phyloP scores from a whole-genome alignment of 2,329 filamentous ascomycete genomes.

The Penicillium digitatum region DNA sequence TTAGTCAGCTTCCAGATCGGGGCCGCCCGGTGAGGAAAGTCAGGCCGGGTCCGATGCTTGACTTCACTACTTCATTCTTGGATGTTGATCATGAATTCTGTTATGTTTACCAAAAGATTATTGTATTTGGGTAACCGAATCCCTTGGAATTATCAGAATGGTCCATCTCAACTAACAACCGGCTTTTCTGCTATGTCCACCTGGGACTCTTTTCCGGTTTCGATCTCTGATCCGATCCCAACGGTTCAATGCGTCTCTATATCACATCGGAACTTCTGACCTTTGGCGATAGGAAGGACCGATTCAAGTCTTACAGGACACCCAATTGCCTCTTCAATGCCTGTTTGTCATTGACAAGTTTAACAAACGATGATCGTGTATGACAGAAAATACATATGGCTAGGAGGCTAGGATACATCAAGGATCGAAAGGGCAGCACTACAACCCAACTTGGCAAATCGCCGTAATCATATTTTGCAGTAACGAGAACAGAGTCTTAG shows the following conservation, averaged over 20 bases:
- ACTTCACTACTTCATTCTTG: not conserved
- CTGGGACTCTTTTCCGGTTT: not conserved
- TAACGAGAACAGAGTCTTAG: not conserved
- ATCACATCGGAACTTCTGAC: not conserved
- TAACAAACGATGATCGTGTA: not conserved
- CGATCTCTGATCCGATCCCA: not conserved
- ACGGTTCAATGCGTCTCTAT: not conserved
- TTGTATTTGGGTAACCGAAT: not conserved
- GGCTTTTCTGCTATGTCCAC: not conserved
- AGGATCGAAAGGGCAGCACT: not conserved
- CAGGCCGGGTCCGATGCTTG: conserved; percentile 1
- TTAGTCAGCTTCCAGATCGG: conserved; percentile 30
- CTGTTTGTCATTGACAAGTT: not conserved
- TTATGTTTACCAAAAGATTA: not conserved
- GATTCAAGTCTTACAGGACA: not conserved
- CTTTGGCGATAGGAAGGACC: not conserved
- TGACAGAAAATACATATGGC: not conserved
- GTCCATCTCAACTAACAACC: not conserved
- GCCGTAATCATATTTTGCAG: too few species aligned
- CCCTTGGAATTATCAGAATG: not conserved
- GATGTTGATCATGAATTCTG: not conserved
- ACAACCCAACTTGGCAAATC: not conserved
- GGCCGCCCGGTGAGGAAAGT: conserved; percentile 29
- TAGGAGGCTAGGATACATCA: not conserved
- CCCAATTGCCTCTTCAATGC: not conserved